Percentiles rank a stretch among this genome's conserved stretches.
These are phyloP conservation scores for Coleophoma eucalyptorum DNA, from an alignment of 2,329 filamentous ascomycete genomes.

Conservation along the genomic window DNA sequence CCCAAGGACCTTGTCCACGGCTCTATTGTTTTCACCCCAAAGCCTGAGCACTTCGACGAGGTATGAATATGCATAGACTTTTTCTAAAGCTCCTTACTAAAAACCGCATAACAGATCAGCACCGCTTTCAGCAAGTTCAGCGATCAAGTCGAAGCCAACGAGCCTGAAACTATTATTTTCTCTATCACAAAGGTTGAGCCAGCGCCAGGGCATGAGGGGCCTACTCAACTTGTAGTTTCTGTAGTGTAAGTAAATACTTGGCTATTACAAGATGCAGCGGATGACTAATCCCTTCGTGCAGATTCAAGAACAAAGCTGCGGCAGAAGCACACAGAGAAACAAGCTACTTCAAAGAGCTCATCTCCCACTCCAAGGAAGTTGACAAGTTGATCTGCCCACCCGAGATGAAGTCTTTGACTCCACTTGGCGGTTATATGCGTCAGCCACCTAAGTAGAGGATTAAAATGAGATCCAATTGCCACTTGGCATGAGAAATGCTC, in stretches of 20 bases:
- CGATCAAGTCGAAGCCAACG: not conserved
- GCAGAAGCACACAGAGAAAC: not conserved
- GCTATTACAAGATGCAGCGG: too few relatives aligned
- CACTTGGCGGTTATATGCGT: not conserved
- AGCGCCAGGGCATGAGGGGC: not conserved
- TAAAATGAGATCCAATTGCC: not conserved
- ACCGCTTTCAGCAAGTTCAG: not conserved
- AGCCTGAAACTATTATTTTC: not conserved
- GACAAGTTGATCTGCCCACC: not conserved
- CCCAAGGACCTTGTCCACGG: not conserved
- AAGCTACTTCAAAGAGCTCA: not conserved
- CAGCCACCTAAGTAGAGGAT: not conserved
- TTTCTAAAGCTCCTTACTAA: too few relatives aligned
- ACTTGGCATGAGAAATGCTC: too few relatives aligned
- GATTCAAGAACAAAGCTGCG: not conserved
- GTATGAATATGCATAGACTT: not conserved
- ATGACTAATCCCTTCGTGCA: not conserved
- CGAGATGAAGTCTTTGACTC: not conserved
- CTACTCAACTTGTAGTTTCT: not conserved
- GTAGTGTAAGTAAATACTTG: not conserved
- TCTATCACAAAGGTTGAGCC: not conserved
- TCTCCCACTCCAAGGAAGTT: not conserved
- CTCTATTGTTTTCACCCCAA: not conserved
- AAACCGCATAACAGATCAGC: not conserved
- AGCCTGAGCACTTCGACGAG: not conserved